These are phyloP conservation scores for Phytopythium boreale DNA, from an alignment of 352 stramenopile species.

Conservation along the genomic window DNA sequence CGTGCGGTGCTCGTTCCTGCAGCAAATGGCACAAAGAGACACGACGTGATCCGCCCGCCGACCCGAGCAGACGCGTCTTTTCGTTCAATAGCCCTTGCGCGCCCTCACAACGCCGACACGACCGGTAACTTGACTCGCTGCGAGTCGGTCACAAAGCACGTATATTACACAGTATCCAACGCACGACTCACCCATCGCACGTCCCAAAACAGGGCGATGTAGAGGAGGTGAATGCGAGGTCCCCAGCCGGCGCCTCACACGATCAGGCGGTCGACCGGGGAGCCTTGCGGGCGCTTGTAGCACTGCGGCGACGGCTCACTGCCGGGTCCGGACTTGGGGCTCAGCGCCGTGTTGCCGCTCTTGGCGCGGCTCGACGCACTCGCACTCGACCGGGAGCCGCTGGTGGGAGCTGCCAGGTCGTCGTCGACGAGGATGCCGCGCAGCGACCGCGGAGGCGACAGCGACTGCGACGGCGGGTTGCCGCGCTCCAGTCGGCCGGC, in stretches of 20 bases:
- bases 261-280: conserved; percentile 30
- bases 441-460: conserved; percentile 18
- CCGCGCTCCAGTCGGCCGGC: conserved; percentile 7
- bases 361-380: not conserved
- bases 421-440: conserved; percentile 16
- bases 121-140: no score
- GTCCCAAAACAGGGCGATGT: no score
- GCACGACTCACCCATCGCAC: not conserved
- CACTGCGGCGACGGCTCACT: conserved; percentile 30
- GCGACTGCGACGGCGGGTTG: conserved; percentile 9
- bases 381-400: not conserved
- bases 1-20: no score
- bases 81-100: no score
- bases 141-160: not conserved
- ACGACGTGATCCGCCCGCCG: no score
- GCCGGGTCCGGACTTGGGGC: conserved; percentile 17
- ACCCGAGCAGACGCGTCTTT: no score
- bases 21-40: not conserved
- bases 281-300: conserved; percentile 59
- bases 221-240: no score
- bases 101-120: no score
- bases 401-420: conserved; percentile 10
- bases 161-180: conserved; percentile 1
- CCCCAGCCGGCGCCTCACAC: conserved; percentile 20
- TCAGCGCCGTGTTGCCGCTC: conserved; percentile 16